Percentiles rank a stretch among this genome's conserved stretches.
Conservation (phyloP, 1,284 basidiomycete species). For the Austroboletus olivaceoglutinosus region DNA sequence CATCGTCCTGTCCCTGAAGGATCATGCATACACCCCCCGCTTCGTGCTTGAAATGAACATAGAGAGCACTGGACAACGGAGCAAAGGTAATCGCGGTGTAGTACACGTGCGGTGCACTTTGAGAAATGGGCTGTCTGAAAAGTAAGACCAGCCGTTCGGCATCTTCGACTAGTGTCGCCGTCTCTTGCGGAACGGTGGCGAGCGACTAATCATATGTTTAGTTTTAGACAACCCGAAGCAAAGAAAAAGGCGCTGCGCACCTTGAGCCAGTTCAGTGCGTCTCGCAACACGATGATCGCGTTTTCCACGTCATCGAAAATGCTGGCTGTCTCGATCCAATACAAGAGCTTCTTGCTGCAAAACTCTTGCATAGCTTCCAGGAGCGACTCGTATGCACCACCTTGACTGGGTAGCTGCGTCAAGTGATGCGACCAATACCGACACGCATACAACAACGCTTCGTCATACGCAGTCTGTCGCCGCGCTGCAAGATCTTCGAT, state of each 20-base stretch:
- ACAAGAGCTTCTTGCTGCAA: constrained; percentile 8
- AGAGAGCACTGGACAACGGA: constrained; percentile 8
- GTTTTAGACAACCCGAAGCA: background rate
- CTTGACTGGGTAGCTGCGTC: constrained; percentile 7
- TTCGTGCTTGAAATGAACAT: constrained; percentile 10
- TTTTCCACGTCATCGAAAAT: constrained; percentile 15
- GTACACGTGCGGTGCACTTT: constrained; percentile 17
- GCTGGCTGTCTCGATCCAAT: constrained; percentile 17
- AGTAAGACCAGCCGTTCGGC: constrained; percentile 13
- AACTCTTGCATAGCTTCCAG: constrained; percentile 9
- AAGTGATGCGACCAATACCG: constrained; percentile 19
- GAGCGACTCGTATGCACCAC: constrained; percentile 6
- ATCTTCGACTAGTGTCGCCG: constrained; percentile 8
- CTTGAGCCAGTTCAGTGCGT: constrained; percentile 13
- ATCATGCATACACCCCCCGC: constrained; percentile 1
- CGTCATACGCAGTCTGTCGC: constrained; percentile 3
- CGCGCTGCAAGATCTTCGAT: constrained; percentile 10
- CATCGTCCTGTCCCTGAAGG: constrained; percentile 2
- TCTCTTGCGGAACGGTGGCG: background rate
- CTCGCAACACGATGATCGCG: constrained; percentile 8
- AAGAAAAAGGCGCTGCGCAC: constrained; percentile 1
- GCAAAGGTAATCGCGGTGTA: constrained; percentile 11
- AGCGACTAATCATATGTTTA: background rate
- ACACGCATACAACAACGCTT: constrained; percentile 16
- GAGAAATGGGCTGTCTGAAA: constrained; percentile 12